Evolutionary conservation across 1,284 basidiomycete species (phyloP), one percentile per base, ranked within the genome.

Genomic region (Gymnopus androsaceus): DNA sequence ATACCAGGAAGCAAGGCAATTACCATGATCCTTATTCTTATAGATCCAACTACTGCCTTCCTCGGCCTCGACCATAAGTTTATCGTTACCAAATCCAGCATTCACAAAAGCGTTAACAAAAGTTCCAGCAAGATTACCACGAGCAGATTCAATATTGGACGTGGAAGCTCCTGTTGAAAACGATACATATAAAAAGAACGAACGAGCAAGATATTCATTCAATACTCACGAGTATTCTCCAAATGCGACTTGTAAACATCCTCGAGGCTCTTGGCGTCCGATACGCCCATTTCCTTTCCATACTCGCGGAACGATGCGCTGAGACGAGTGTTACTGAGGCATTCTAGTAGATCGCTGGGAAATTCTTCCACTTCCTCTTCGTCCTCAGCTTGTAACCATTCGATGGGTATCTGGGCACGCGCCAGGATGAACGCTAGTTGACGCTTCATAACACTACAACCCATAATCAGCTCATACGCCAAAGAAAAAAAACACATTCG

Each of bases 41-140:
- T 99, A 99, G 62, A 99, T 95, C 93, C 95, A 99, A 64, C 93
- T 95, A 72, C 88, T 92, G 21, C 96, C 96, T 67, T 98, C 95
- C 56, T 94, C 91, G 1, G 95, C 95, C 65, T 90, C 89, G 4
- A 96, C 95, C 90, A 99, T 95, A 56, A 99, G 83, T 72, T 97
- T 98, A 71, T 99, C 97, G 70, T 99, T 99, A 17, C 95, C 95
- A 67, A 97, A 99, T 0, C 97, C 97, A 37, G 95, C 96, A 66
- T 99, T 99, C 57, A 98, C 97, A 63, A 99, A 99, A 1, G 95
- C 97, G 68, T 99, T 99, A 61, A 99, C 97, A 65, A 99, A 99
- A 1, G 95, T 97, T 7, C 94, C 92, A 1, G 97, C 96, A 54
- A 99, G 75, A 72, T 99, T 99, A 54, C 89, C 95, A 59, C 93